Base-by-base conservation (phyloP, 2,329 filamentous ascomycete species). In the Alternaria incomplexa region DNA sequence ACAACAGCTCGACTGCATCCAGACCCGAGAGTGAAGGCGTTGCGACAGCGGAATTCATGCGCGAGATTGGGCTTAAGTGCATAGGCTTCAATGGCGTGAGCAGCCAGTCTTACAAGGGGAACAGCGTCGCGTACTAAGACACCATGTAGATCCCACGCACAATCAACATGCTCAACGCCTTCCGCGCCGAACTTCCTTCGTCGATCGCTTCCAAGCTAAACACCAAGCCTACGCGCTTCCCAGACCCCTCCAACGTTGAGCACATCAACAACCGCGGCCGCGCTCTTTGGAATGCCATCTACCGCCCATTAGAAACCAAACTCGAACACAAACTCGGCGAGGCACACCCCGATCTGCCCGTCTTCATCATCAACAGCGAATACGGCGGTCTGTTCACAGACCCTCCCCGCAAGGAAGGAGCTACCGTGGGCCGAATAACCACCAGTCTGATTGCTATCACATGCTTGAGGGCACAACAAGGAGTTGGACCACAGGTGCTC, bases 281-380 rank as follows among this genome's bases (percentile, higher is more conserved):
- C 8, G 82, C 71, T 0, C 85, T 96, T 3, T 96, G 93, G 93
- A 84, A 91, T 69, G 90, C 88, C 7, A 88, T 96, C 54, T 96
- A 96, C 81, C 82, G 85, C 0, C 91, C 92, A 3, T 91, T 93
- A 70, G 89, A 91, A 75, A 82, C 82, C 13, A 94, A 93, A 80
- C 85, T 96, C 6, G 84, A 89, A 61, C 82, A 84, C 54, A 92
- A 91, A 80, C 87, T 96, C 1, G 91, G 87, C 0, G 84, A 85
- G n/a, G 89, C 90, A 11, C 93, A 96, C 75, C 93, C 93, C 0
- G 93, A 96, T 76, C 81, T 96, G 23, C 93, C 93, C 0, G 90
- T 94, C 4, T 89, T 93, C 74, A 96, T 96, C 69, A 82, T 96
- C 13, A 85, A 89, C 67, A 86, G 85, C 54, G 90, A 95, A 76